A percentile compares a stretch with the other conserved stretches of the same genome.
phyloP scores from a whole-genome alignment of 2,329 filamentous ascomycete genomes.

The Paecilomyces fulvus region DNA sequence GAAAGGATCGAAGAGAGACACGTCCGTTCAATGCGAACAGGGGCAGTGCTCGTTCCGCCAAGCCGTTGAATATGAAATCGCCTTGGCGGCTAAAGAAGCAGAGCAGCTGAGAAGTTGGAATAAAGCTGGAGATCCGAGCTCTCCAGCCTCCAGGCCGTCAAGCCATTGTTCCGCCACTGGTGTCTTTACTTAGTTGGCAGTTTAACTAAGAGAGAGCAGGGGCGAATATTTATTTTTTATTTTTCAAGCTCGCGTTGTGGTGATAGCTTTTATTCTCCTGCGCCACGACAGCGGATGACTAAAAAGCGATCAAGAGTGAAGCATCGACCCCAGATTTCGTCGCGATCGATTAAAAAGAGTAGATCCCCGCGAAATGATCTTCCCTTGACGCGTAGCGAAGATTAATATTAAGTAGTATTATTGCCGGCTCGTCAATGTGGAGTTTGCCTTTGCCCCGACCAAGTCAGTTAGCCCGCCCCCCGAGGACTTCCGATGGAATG shows the following conservation, averaged over 20 bases:
- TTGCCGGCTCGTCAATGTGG: not conserved
- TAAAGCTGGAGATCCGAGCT: not conserved
- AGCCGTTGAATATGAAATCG: not conserved
- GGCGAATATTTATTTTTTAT: no score
- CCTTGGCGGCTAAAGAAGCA: not conserved
- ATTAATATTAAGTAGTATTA: no score
- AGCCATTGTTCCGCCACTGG: not conserved
- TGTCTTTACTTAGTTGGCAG: not conserved
- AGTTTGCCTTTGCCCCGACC: conserved; percentile 17
- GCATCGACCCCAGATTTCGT: not conserved
- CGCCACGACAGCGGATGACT: not conserved
- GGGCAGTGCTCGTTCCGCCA: not conserved
- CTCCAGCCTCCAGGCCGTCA: not conserved
- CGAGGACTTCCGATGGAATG: conserved; percentile 33
- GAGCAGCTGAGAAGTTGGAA: no score
- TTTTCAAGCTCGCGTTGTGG: no score
- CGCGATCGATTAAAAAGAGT: not conserved
- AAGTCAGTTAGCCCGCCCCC: conserved; percentile 10
- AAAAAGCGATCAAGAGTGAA: not conserved
- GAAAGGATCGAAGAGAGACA: no score
- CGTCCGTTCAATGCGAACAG: no score
- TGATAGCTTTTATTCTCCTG: not conserved
- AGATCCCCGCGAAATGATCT: not conserved
- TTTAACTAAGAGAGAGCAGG: not conserved
- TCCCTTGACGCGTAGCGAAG: no score